Evolutionary conservation across 2,329 filamentous ascomycete species (phyloP).

Genomic region (Apiospora koreana): DNA sequence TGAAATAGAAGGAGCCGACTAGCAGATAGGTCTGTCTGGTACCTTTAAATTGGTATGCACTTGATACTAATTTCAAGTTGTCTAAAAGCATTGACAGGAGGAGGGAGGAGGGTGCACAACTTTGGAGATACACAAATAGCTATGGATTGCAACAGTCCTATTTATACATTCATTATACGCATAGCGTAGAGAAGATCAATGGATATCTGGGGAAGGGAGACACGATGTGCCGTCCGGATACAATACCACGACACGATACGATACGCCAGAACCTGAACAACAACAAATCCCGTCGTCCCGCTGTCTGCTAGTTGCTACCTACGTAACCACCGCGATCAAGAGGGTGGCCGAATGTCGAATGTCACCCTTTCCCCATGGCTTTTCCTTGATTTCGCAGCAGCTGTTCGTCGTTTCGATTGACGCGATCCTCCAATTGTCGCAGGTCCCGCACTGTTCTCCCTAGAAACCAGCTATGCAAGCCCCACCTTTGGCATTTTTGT

Average conservation of each 20-base stretch:
- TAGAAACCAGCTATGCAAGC: conserved; percentile 30
- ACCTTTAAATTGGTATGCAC: neutral
- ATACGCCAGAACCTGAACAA: conserved; percentile 8
- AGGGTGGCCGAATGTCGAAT: neutral
- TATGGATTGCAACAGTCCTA: neutral
- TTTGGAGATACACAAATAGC: neutral
- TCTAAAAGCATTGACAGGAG: conserved; percentile 1
- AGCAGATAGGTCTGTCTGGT: neutral
- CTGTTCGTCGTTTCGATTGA: conserved; percentile 15
- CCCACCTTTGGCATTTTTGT: conserved; percentile 33
- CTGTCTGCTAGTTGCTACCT: neutral
- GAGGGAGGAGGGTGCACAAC: neutral
- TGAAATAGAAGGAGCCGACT: neutral
- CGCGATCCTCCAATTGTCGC: conserved; percentile 7
- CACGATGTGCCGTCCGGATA: neutral
- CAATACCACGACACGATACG: conserved; percentile 4
- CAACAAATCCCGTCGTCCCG: neutral
- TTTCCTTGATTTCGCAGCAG: conserved; percentile 6
- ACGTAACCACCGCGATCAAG: conserved; percentile 2
- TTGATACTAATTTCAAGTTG: neutral
- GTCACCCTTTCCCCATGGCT: neutral
- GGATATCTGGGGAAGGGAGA: neutral
- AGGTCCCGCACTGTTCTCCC: conserved; percentile 19
- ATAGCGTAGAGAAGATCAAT: neutral
- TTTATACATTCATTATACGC: neutral